phyloP scores from a whole-genome alignment of 148 eudicot genomes.

The Vaccinium corymbosum region DNA sequence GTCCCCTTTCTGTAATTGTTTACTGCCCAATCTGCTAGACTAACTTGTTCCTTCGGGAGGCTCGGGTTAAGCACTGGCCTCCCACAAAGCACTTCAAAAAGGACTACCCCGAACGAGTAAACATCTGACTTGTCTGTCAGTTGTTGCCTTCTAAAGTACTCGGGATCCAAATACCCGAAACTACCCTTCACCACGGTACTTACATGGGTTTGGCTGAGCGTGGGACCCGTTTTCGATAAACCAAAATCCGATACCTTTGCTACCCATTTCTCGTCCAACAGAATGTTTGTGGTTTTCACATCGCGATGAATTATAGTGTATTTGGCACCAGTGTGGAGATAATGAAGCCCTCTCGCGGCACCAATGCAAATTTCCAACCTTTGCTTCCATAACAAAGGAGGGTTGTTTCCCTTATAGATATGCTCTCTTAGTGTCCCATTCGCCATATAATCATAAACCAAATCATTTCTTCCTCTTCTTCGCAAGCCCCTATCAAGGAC shows the following conservation, averaged over 20 bases:
- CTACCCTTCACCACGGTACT: slow-evolving; percentile 23
- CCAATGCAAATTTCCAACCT: slow-evolving; percentile 39
- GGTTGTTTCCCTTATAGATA: slow-evolving; percentile 18
- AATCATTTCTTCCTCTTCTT: slow-evolving; percentile 37
- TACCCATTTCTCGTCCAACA: slow-evolving; percentile 5
- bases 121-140: slow-evolving; percentile 11
- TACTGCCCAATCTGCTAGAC: slow-evolving; percentile 14
- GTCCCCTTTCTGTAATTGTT: neutral
- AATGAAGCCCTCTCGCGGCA: slow-evolving; percentile 40
- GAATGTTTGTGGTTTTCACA: slow-evolving; percentile 12
- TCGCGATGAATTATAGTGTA: slow-evolving; percentile 5
- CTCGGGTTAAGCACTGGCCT: slow-evolving; percentile 27
- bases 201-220: slow-evolving; percentile 33
- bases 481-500: slow-evolving; percentile 41
- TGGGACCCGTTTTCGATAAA: slow-evolving; percentile 30
- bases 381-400: slow-evolving; percentile 30
- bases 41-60: slow-evolving; percentile 14
- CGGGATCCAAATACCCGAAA: slow-evolving; percentile 12
- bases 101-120: slow-evolving; percentile 30
- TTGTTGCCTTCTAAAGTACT: slow-evolving; percentile 12
- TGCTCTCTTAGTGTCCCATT: slow-evolving; percentile 46
- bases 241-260: slow-evolving; percentile 52
- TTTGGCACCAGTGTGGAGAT: slow-evolving; percentile 12
- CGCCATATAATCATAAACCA: slow-evolving; percentile 44
- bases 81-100: slow-evolving; percentile 35